Evolutionary conservation across 108 stramenopile species (phyloP).

Genomic region (Cyclotella sp.): DNA sequence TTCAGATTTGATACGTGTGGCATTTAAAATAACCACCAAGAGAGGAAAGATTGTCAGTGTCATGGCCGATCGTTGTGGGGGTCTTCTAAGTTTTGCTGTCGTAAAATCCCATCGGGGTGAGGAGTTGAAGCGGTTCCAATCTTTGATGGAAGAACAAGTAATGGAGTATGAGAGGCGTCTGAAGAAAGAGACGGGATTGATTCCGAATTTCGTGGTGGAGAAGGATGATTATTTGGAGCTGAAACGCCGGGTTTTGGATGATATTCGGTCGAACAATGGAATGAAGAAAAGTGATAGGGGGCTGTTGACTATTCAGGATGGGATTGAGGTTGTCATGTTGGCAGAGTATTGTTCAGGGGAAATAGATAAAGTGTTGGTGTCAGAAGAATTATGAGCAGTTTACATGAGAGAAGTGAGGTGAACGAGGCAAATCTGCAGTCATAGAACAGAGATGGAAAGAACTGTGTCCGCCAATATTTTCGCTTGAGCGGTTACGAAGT

Average conservation of each 20-base stretch:
- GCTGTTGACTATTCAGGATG: slow-evolving; percentile 74
- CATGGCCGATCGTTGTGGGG: slow-evolving; percentile 86
- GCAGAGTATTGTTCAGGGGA: slow-evolving; percentile 69
- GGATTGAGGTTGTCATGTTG: slow-evolving; percentile 74
- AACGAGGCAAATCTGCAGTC: too few species aligned
- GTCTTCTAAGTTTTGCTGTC: slow-evolving; percentile 73
- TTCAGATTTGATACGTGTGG: slow-evolving; percentile 73
- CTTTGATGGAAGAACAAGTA: slow-evolving; percentile 60
- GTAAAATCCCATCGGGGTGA: slow-evolving; percentile 65
- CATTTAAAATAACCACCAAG: slow-evolving; percentile 72
- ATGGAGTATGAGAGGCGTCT: slow-evolving; percentile 47
- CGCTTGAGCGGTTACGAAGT: too few species aligned
- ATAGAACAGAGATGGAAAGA: too few species aligned
- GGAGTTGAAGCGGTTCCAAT: slow-evolving; percentile 63
- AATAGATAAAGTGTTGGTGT: slow-evolving; percentile 24
- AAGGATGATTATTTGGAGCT: slow-evolving; percentile 77
- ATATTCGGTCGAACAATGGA: slow-evolving; percentile 34
- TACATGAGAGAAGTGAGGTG: too few species aligned
- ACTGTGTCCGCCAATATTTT: too few species aligned
- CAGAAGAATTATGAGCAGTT: background rate
- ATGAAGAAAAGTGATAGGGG: slow-evolving; percentile 19
- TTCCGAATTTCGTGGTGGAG: slow-evolving; percentile 83
- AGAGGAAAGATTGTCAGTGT: slow-evolving; percentile 63
- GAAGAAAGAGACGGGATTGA: slow-evolving; percentile 59
- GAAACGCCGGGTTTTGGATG: slow-evolving; percentile 62